Percentiles rank a stretch among this genome's conserved stretches.
phyloP scores from a whole-genome alignment of 768 basidiomycete species.

The Pleurotus salmoneostramineus region DNA sequence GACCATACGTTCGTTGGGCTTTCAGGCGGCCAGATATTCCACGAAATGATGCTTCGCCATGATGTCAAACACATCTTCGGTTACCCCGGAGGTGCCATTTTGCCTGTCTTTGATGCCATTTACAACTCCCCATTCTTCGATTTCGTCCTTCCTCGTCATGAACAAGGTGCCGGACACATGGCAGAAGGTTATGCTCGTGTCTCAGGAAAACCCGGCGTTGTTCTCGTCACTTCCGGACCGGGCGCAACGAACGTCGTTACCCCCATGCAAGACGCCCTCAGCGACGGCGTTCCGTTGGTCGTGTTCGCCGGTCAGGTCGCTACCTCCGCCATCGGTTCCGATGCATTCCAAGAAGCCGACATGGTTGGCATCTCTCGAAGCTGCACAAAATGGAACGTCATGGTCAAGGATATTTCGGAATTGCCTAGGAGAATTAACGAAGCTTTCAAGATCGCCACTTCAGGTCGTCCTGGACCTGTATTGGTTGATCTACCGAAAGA shows the following conservation, averaged over 20 bases:
- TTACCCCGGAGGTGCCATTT: slow-evolving; percentile 96
- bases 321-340: slow-evolving; percentile 97
- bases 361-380: slow-evolving; percentile 92
- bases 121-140: slow-evolving; percentile 94
- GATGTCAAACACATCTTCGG: slow-evolving; percentile 96
- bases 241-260: slow-evolving; percentile 98
- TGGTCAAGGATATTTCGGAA: slow-evolving; percentile 97
- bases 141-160: slow-evolving; percentile 93
- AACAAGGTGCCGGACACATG: slow-evolving; percentile 99
- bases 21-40: slow-evolving; percentile 96
- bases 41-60: slow-evolving; percentile 99
- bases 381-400: slow-evolving; percentile 99
- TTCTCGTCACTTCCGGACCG: slow-evolving; percentile 96
- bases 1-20: slow-evolving; percentile 90
- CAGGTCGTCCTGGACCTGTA: slow-evolving; percentile 95
- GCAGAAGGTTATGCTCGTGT: slow-evolving; percentile 97
- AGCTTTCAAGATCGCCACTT: slow-evolving; percentile 98
- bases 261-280: slow-evolving; percentile 95
- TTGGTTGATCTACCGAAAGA: slow-evolving; percentile 99
- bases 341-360: slow-evolving; percentile 99
- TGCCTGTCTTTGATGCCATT: slow-evolving; percentile 99
- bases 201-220: slow-evolving; percentile 96
- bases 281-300: slow-evolving; percentile 90
- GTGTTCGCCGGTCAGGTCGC: slow-evolving; percentile 99
- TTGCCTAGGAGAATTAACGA: slow-evolving; percentile 95